phyloP scores from a whole-genome alignment of 768 basidiomycete genomes.

The Mycena sanguinolenta region DNA sequence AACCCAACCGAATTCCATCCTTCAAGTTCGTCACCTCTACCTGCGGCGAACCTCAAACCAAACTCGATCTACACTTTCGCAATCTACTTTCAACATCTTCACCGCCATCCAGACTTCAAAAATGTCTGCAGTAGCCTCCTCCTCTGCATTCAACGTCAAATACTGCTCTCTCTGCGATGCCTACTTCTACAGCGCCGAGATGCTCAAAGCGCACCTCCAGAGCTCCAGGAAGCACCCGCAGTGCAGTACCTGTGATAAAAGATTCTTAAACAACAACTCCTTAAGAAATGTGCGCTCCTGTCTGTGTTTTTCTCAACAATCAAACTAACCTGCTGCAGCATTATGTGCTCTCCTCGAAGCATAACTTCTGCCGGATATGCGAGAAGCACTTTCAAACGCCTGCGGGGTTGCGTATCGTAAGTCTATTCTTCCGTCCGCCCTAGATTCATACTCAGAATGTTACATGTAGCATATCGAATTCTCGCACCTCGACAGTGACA shows the following conservation, averaged over 20 bases:
- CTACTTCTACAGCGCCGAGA: slow-evolving; percentile 45
- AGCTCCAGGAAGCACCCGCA: slow-evolving; percentile 45
- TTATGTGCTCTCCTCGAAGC: slow-evolving; percentile 43
- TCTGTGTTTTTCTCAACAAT: neutral
- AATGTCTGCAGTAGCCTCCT: slow-evolving; percentile 23
- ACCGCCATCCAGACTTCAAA: slow-evolving; percentile 1
- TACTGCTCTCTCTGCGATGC: slow-evolving; percentile 53
- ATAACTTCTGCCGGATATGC: slow-evolving; percentile 49
- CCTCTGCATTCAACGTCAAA: slow-evolving; percentile 30
- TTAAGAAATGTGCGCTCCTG: slow-evolving; percentile 43
- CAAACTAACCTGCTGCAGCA: slow-evolving; percentile 39
- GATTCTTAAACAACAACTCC: slow-evolving; percentile 49
- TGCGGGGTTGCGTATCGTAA: slow-evolving; percentile 44
- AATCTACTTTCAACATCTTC: neutral
- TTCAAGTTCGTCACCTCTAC: too few relatives aligned
- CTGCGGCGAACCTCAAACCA: too few relatives aligned
- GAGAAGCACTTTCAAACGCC: slow-evolving; percentile 44
- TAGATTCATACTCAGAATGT: neutral
- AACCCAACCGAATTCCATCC: too few relatives aligned
- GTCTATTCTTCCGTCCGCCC: neutral
- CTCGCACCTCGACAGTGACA: slow-evolving; percentile 44
- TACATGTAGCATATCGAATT: slow-evolving; percentile 42
- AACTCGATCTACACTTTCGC: too few relatives aligned
- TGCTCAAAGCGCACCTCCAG: slow-evolving; percentile 46
- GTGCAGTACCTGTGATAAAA: slow-evolving; percentile 44